These are phyloP conservation scores for Talaromyces albobiverticillius DNA, from an alignment of 2,329 filamentous ascomycete species.

Conservation along the genomic window DNA sequence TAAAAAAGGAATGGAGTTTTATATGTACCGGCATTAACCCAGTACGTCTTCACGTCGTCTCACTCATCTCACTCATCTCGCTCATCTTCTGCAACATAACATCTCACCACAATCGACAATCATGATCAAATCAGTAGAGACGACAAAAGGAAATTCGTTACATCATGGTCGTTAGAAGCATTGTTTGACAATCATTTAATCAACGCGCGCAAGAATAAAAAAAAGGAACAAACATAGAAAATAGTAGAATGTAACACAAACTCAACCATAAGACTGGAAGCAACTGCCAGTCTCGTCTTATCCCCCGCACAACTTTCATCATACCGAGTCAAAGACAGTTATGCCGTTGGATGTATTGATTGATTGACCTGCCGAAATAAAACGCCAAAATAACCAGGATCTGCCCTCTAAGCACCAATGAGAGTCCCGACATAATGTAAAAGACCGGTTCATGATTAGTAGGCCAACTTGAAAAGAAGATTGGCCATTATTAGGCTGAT, in stretches of 20 bases:
- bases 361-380: neutral
- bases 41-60: neutral
- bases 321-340: neutral
- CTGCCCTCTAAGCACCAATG: slow-evolving; percentile 16
- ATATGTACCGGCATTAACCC: neutral
- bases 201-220: slow-evolving; percentile 2
- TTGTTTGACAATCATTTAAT: slow-evolving; percentile 2
- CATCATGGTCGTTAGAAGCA: slow-evolving; percentile 21
- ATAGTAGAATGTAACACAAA: neutral
- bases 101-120: neutral
- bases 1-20: slow-evolving; percentile 12
- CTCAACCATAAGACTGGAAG: neutral
- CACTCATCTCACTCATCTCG: slow-evolving; percentile 6
- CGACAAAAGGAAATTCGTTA: slow-evolving; percentile 21
- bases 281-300: neutral
- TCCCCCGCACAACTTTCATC: neutral
- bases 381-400: slow-evolving; percentile 8
- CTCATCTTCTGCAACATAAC: neutral
- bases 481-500: slow-evolving; percentile 15
- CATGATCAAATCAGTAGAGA: neutral
- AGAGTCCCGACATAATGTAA: slow-evolving; percentile 10
- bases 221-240: slow-evolving; percentile 2
- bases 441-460: slow-evolving; percentile 14
- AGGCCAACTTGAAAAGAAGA: neutral
- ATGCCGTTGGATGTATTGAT: neutral